phyloP scores from a whole-genome alignment of 768 basidiomycete genomes.

The Gloeophyllum trabeum region DNA sequence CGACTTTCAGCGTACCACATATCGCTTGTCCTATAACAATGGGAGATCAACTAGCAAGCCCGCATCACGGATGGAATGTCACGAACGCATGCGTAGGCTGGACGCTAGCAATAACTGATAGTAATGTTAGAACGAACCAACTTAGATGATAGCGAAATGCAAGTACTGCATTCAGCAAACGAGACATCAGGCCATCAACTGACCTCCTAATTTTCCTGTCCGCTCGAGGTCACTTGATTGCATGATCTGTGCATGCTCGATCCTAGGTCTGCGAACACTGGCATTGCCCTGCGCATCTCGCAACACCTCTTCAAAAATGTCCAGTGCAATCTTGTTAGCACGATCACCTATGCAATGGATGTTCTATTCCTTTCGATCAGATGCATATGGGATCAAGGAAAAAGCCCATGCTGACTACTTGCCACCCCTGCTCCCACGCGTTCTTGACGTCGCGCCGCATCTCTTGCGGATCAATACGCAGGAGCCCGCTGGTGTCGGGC shows the following conservation, averaged over 20 bases:
- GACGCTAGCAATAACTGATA: slow-evolving; percentile 88
- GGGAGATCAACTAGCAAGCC: background rate
- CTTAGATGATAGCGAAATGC: background rate
- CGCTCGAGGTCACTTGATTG: slow-evolving; percentile 56
- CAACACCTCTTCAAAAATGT: slow-evolving; percentile 69
- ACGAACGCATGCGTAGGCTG: slow-evolving; percentile 87
- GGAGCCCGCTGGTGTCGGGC: slow-evolving; percentile 56
- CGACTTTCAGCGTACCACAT: slow-evolving; percentile 89
- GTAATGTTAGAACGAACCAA: no score
- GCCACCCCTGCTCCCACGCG: slow-evolving; percentile 70
- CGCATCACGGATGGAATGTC: slow-evolving; percentile 6
- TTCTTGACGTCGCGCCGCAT: slow-evolving; percentile 42
- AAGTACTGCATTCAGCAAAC: no score
- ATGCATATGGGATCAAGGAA: background rate
- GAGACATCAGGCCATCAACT: no score
- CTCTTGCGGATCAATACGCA: slow-evolving; percentile 44
- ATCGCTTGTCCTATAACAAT: slow-evolving; percentile 54
- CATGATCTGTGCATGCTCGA: slow-evolving; percentile 93
- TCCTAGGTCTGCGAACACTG: slow-evolving; percentile 53
- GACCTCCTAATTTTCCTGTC: slow-evolving; percentile 64
- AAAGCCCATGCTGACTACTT: slow-evolving; percentile 48
- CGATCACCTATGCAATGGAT: slow-evolving; percentile 85
- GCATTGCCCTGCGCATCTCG: slow-evolving; percentile 19
- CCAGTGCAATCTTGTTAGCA: slow-evolving; percentile 73
- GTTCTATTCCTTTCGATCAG: slow-evolving; percentile 38